Base-by-base conservation (phyloP, 306 rosid species). In the Prunus kanzakura region DNA sequence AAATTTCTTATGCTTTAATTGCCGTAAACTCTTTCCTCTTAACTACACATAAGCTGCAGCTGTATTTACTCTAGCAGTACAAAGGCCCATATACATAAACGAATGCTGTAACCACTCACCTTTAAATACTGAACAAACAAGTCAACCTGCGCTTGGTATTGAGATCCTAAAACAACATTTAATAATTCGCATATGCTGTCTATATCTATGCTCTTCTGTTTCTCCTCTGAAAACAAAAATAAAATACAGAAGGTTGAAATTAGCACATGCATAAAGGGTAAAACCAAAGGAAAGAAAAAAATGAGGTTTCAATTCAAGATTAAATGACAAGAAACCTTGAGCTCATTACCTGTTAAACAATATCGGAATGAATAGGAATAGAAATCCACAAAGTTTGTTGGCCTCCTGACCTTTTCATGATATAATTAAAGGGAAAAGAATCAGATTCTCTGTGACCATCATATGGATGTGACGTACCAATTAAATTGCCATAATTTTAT, bases 191-290 rank as follows among this genome's bases (percentile, higher is more conserved):
- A 96, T 64, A 96, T 88, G 86, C 99, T 96, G 85, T 96, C 99
- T 80, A 93, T 86, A 80, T 96, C 99, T 74, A 96, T 91, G 88
- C 99, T 92, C 85, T 96, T 96, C 87, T 96, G 99, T 80, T 96
- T 96, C 91, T 92, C 99, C 96, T 96, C 98, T 96, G 88, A 65
- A 13, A 79, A 78, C 14, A 80, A 72, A 80, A 76, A 75, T 32
- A 45, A 64, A 79, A 30, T 66, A 30, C 63, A 66, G 9, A 72
- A 54, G 72, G 70, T 78, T 75, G 64, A 81, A 74, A 72, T 65
- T 63, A 52, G 38, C 41, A 64, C 20, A 56, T 45, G 41, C 52
- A 35, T 19, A 30, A 67, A 50, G 57, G 27, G 51, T 81, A 68
- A 50, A 78, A 63, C 19, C 30, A 60, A 64, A 82, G 46, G 25